Base-by-base conservation (phyloP, 768 basidiomycete genomes). In the Tylopilus balloui region DNA sequence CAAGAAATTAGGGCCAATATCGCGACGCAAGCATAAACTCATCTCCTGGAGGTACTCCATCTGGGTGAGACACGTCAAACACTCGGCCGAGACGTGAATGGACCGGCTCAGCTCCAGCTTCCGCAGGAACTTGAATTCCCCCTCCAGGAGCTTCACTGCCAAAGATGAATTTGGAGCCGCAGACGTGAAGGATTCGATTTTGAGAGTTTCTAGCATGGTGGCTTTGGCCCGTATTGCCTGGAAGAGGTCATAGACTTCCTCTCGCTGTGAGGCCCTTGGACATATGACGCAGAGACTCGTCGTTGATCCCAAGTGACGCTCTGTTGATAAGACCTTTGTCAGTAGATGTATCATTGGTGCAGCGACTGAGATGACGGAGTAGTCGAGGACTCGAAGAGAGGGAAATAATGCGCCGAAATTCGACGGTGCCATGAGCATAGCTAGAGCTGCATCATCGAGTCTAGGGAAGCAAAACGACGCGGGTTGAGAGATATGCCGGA, bases 1-100 rank as follows among this genome's bases (percentile, higher is more conserved):
- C 44, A 64, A 45, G 42, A 51, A 55, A 35, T 54, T 49, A 27
- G 46, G 28, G 27, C 29, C 25, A 13, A 67, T 53, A 25, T 68
- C 52, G 15, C 25, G 45, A 34, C 54, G 56, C 24, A 67, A 15
- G 25, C 42, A 48, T 10, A 67, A 23, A 27, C 31, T 52, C 40
- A 67, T 47, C 27, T 67, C 65, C 38, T 53, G 57, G 23, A 67
- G 44, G 44, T 61, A 24, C 20, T 48, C 51, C 57, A 67, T 58
- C 28, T 48, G 34, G 17, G 41, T 47, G 29, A 67, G 53, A 42
- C 56, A 54, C 23, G 48, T 8, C 32, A 67, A 31, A 29, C 56
- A 67, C 38, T 61, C 49, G 20, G 51, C 6, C 14, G 67, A 57
- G 38, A 67, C 29, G 19, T 53, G 53, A 27, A 69, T 57, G 11